phyloP scores from a whole-genome alignment of 345 rosid genomes.

The Noccaea caerulescens region DNA sequence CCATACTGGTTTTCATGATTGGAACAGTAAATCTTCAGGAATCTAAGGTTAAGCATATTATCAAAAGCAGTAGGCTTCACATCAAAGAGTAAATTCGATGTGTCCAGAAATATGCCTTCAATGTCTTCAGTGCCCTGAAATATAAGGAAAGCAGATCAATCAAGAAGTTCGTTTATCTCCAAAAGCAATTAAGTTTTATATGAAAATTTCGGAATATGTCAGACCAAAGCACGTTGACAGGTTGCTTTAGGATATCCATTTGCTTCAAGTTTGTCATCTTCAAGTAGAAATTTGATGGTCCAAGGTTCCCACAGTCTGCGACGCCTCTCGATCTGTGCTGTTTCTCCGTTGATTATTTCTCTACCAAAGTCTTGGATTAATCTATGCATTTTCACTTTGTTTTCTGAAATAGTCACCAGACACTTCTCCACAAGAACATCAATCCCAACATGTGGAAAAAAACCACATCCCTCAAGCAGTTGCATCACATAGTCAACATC shows the following conservation, averaged over 20 bases:
- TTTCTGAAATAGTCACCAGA: slow-evolving; percentile 21
- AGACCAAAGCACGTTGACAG: neutral
- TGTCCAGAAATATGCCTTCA: slow-evolving; percentile 30
- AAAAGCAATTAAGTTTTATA: neutral
- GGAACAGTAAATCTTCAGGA: slow-evolving; percentile 23
- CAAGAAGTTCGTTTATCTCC: neutral
- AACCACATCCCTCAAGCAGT: slow-evolving; percentile 38
- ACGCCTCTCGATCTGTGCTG: neutral
- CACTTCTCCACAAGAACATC: slow-evolving; percentile 42
- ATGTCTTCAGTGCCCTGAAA: slow-evolving; percentile 40
- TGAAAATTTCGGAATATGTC: neutral
- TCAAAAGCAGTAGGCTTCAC: slow-evolving; percentile 4
- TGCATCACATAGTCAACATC: slow-evolving; percentile 18
- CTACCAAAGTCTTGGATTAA: slow-evolving; percentile 40
- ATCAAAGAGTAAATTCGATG: neutral
- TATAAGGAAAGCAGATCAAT: neutral
- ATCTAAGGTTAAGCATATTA: slow-evolving; percentile 32
- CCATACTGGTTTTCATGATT: neutral
- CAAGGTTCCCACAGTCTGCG: slow-evolving; percentile 31
- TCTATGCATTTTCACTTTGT: slow-evolving; percentile 29
- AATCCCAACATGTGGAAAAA: slow-evolving; percentile 32
- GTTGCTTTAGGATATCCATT: neutral
- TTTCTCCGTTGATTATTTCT: slow-evolving; percentile 28
- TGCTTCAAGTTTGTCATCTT: slow-evolving; percentile 1
- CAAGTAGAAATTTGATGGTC: slow-evolving; percentile 30